phyloP scores from a whole-genome alignment of 2,329 filamentous ascomycete species.

The Stagonosporopsis cucurbitacearum region DNA sequence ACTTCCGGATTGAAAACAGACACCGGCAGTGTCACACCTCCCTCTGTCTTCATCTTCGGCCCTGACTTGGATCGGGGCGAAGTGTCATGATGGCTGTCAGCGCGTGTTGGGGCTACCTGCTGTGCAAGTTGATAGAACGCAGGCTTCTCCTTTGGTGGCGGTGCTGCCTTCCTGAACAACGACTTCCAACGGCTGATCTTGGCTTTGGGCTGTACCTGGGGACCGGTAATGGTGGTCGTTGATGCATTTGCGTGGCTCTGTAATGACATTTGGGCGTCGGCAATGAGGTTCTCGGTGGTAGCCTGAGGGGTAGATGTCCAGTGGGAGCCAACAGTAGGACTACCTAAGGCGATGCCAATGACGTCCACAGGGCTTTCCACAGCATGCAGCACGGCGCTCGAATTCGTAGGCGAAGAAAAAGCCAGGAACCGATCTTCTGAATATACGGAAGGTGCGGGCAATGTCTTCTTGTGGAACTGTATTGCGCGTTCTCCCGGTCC shows the following conservation, averaged over 20 bases:
- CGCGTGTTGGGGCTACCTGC: constrained; percentile 29
- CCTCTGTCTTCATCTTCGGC: constrained; percentile 19
- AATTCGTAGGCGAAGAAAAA: constrained; percentile 38
- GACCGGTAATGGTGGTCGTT: constrained; percentile 17
- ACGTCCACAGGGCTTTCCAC: constrained; percentile 39
- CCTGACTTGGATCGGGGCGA: constrained; percentile 14
- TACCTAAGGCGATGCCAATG: constrained; percentile 51
- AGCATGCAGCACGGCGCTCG: constrained; percentile 41
- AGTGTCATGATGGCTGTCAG: constrained; percentile 43
- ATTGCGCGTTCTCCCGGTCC: constrained; percentile 43
- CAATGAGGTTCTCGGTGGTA: constrained; percentile 16
- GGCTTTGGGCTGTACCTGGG: constrained; percentile 35
- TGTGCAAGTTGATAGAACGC: constrained; percentile 47
- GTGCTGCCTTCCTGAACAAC: constrained; percentile 44
- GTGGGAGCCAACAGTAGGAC: constrained; percentile 42
- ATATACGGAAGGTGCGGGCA: constrained; percentile 34
- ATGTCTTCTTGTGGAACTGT: constrained; percentile 46
- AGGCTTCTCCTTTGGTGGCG: constrained; percentile 31
- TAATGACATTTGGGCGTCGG: constrained; percentile 20
- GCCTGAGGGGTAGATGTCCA: constrained; percentile 37
- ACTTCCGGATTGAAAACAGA: constrained; percentile 41
- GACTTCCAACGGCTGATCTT: constrained; percentile 51
- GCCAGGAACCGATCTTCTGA: constrained; percentile 35
- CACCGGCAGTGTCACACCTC: constrained; percentile 32
- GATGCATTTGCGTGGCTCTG: constrained; percentile 8